Percentiles rank a stretch among this genome's conserved stretches.
Evolutionary conservation across 2,329 filamentous ascomycete species (phyloP).

Genomic region (Penicillium fuscoglaucum): DNA sequence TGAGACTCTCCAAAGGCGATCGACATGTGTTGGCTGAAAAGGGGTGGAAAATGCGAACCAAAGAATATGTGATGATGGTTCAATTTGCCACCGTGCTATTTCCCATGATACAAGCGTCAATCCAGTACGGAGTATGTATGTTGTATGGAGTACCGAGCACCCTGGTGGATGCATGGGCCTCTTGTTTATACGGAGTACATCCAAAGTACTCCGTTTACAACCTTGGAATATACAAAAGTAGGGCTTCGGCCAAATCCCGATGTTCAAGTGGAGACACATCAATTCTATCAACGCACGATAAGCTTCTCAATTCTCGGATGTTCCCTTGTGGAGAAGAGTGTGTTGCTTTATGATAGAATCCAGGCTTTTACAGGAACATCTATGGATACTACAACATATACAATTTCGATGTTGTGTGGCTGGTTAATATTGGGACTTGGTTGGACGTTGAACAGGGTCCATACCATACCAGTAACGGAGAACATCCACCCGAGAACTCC

Average conservation of each 20-base stretch:
- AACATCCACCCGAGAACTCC: constrained; percentile 4
- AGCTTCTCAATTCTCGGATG: neutral
- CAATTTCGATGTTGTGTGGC: too few relatives aligned
- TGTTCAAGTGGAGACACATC: neutral
- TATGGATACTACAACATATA: too few relatives aligned
- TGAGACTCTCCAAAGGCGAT: neutral
- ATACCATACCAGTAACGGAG: neutral
- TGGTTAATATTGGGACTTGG: neutral
- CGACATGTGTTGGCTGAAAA: neutral
- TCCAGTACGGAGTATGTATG: neutral
- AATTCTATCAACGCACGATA: neutral
- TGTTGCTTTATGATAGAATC: neutral
- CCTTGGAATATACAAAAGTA: too few relatives aligned
- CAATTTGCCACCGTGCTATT: neutral
- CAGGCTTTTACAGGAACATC: neutral
- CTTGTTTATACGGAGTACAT: neutral
- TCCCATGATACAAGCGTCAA: neutral
- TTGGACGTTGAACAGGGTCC: neutral
- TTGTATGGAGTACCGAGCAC: neutral
- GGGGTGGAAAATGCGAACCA: neutral
- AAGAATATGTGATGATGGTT: neutral
- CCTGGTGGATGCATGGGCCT: too few relatives aligned
- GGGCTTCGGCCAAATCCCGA: neutral
- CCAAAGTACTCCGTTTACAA: neutral
- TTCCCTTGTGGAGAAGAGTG: neutral